Evolutionary conservation across 495 filamentous ascomycete species (phyloP).

Genomic region (Aspergillus taichungensis): DNA sequence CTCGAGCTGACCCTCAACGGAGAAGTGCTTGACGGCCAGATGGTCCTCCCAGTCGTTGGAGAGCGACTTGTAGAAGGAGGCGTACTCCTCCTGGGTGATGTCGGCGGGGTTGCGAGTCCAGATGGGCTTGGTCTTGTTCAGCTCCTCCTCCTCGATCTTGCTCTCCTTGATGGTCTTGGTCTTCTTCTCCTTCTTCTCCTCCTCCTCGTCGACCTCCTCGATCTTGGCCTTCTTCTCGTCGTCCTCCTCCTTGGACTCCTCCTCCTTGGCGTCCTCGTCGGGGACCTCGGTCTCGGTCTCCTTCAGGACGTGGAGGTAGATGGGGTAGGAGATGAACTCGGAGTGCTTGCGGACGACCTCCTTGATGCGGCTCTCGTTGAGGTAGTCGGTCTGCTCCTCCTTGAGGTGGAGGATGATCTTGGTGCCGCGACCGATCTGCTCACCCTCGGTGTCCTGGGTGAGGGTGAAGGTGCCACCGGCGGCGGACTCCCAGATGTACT

Average conservation of each 20-base stretch:
- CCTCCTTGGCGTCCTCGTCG: constrained; percentile 87
- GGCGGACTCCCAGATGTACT: constrained; percentile 98
- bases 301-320: constrained; percentile 98
- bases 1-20: constrained; percentile 99
- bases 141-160: constrained; percentile 97
- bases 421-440: constrained; percentile 86
- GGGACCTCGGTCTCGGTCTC: constrained; percentile 98
- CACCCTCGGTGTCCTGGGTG: constrained; percentile 79
- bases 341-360: constrained; percentile 99
- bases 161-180: constrained; percentile 99
- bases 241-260: constrained; percentile 59
- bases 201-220: constrained; percentile 68
- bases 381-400: constrained; percentile 97
- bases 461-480: constrained; percentile 97
- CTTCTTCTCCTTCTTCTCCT: constrained; percentile 86
- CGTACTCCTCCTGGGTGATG: constrained; percentile 95
- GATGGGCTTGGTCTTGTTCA: constrained; percentile 99
- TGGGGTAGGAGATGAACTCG: constrained; percentile 99
- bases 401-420: constrained; percentile 98
- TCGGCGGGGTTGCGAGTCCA: constrained; percentile 98
- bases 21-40: constrained; percentile 99
- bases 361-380: constrained; percentile 98
- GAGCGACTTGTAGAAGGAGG: constrained; percentile 98
- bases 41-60: constrained; percentile 99
- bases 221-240: constrained; percentile 80